Conservation (phyloP, 345 rosid genomes). For the Populus tremula region DNA sequence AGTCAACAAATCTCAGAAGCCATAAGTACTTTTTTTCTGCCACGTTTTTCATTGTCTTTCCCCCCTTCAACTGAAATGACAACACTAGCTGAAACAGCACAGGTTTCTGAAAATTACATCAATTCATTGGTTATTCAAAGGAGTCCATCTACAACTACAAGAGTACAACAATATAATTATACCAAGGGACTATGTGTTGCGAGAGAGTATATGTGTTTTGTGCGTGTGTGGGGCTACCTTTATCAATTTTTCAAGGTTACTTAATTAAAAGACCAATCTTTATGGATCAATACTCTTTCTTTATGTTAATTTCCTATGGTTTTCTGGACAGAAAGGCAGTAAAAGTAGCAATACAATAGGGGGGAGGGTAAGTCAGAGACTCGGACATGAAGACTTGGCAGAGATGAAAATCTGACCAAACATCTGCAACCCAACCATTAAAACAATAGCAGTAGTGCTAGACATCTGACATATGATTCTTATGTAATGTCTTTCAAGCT, state of each 20-base stretch:
- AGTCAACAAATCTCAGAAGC: neutral
- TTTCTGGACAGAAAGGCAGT: constrained; percentile 19
- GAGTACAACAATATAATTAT: neutral
- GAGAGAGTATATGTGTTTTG: too few relatives aligned
- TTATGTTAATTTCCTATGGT: neutral
- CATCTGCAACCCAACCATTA: constrained; percentile 17
- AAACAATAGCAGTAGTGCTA: constrained; percentile 5
- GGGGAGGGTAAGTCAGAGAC: constrained; percentile 10
- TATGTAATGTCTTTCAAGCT: constrained; percentile 19
- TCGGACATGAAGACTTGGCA: constrained; percentile 14
- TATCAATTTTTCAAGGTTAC: neutral
- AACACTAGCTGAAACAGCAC: constrained; percentile 11
- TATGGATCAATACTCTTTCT: neutral
- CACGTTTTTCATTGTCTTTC: constrained; percentile 7
- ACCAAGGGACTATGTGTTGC: neutral
- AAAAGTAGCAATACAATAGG: constrained; percentile 21
- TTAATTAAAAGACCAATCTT: neutral
- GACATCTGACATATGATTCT: constrained; percentile 26
- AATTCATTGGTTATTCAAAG: neutral
- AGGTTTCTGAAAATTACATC: neutral
- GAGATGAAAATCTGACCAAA: constrained; percentile 13
- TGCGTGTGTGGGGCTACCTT: too few relatives aligned
- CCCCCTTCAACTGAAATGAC: constrained; percentile 11
- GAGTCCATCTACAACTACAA: neutral
- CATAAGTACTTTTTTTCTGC: constrained; percentile 14